Percentiles rank a stretch among this genome's conserved stretches.
Evolutionary conservation across 176 grass and related monocot genomes (phyloP).

Genomic region (Saccharum spontaneum): DNA sequence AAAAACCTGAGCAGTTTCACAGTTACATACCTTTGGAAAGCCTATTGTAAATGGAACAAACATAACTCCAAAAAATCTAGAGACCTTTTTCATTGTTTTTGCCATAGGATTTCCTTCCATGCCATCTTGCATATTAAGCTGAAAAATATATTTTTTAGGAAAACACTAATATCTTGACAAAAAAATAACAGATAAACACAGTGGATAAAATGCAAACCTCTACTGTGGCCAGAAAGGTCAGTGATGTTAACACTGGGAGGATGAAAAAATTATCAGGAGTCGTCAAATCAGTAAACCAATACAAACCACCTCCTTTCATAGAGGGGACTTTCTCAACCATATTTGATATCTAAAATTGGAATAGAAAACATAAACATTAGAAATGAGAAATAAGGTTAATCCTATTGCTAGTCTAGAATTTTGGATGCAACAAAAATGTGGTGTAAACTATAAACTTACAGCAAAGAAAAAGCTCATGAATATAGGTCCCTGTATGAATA

Average conservation of each 20-base stretch:
- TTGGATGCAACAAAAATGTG: conserved; percentile 1
- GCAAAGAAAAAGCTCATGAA: conserved; percentile 95
- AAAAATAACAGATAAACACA: background rate
- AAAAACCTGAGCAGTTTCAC: conserved; percentile 14
- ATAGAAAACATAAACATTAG: conserved; percentile 9
- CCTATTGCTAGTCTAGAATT: background rate
- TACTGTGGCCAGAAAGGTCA: conserved; percentile 70
- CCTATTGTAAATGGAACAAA: conserved; percentile 65
- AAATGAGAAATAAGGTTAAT: conserved; percentile 28
- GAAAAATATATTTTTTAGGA: conserved; percentile 11
- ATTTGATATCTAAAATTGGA: conserved; percentile 72
- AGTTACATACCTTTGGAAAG: conserved; percentile 81
- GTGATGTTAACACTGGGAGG: conserved; percentile 71
- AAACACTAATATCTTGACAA: conserved; percentile 2
- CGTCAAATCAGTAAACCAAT: conserved; percentile 99
- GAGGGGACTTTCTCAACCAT: conserved; percentile 98
- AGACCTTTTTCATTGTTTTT: conserved; percentile 70
- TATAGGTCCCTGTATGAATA: conserved; percentile 81
- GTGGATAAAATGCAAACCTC: conserved; percentile 58
- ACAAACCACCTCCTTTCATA: conserved; percentile 80
- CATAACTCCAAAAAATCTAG: conserved; percentile 63
- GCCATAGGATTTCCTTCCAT: conserved; percentile 90
- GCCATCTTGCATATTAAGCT: conserved; percentile 95
- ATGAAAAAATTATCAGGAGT: conserved; percentile 69
- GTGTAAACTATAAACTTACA: conserved; percentile 53